Base-by-base conservation (phyloP, 1,139 yeast genomes). In the Diutina mesorugosa region DNA sequence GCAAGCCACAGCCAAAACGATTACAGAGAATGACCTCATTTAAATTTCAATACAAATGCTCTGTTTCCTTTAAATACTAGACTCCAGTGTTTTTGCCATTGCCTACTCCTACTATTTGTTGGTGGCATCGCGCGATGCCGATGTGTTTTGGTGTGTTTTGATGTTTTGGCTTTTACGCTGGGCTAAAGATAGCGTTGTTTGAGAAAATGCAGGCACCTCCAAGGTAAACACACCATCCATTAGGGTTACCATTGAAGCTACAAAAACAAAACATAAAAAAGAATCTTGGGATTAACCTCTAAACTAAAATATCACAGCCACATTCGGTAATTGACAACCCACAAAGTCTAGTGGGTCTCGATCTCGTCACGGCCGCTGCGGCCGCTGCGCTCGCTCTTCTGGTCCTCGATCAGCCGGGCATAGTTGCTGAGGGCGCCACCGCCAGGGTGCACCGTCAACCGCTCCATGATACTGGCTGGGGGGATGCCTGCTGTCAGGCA, bases 401-500 rank as follows among this genome's bases (percentile, higher is more conserved):
- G 45, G 28, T 50, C 53, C 16, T 50, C 53, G 12, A 50, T 16
- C 18, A 38, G 32, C 4, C 53, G 53, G 10, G 41, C 53, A 18
- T 50, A 50, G 28, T 21, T 48, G 38, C 9, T 18, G 41, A 12
- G 6, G 9, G 38, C 51, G 38, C 26, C 26, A 16, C 53, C 21
- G 10, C 53, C 53, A 4, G 53, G 53, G n/a, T 50, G 45, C 21
- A 30, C 53, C 6, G 45, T 28, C 16, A 54, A 16, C 7, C 85
- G 69, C 60, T 81, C 86, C 72, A 81, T 69, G 10, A 82, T 81
- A 59, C 84, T 79, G 2, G 85, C 84, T 0, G 87, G 86, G 0
- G 86, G 80, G n/a, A 82, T 82, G 0, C 85, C 85, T 10, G 81
- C 72, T 1, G 84, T 79, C 60, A 84, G 79, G 53, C 85, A 78